Evolutionary conservation across 192 early-diverging fungal species (phyloP).

Genomic region (Rhizophagus sp.): DNA sequence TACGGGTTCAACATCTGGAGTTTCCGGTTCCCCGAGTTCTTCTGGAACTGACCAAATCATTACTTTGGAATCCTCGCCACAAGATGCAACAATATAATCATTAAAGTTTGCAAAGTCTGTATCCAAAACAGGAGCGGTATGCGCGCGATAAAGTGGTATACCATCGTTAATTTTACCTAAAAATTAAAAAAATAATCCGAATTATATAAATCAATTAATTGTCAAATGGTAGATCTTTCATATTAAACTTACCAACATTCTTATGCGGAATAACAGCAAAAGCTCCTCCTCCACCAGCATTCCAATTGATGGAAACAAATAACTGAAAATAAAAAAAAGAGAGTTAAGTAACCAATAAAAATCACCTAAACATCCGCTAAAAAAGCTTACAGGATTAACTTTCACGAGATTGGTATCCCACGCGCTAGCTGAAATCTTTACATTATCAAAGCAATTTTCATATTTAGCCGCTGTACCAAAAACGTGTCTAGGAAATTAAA

Average conservation of each 20-base stretch:
- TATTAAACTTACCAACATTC: conserved; percentile 53
- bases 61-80: conserved; percentile 81
- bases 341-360: neutral
- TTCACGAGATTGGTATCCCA: conserved; percentile 99
- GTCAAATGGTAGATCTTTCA: neutral
- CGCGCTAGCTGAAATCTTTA: conserved; percentile 83
- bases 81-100: conserved; percentile 91
- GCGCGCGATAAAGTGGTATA: conserved; percentile 89
- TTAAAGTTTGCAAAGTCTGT: conserved; percentile 99
- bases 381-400: conserved; percentile 81
- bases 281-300: conserved; percentile 86
- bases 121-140: conserved; percentile 93
- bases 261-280: conserved; percentile 92
- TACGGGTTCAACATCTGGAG: conserved; percentile 73
- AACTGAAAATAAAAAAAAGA: conserved; percentile 34
- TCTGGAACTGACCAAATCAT: conserved; percentile 97
- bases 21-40: conserved; percentile 65
- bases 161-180: conserved; percentile 88
- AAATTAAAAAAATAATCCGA: neutral
- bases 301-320: conserved; percentile 82
- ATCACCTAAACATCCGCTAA: neutral
- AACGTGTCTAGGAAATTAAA: conserved; percentile 69
- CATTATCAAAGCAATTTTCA: conserved; percentile 92
- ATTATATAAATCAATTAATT: neutral
- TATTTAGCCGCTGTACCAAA: conserved; percentile 88